Base-by-base conservation (phyloP, 2,329 filamentous ascomycete genomes). In the Fusarium sambucinum region DNA sequence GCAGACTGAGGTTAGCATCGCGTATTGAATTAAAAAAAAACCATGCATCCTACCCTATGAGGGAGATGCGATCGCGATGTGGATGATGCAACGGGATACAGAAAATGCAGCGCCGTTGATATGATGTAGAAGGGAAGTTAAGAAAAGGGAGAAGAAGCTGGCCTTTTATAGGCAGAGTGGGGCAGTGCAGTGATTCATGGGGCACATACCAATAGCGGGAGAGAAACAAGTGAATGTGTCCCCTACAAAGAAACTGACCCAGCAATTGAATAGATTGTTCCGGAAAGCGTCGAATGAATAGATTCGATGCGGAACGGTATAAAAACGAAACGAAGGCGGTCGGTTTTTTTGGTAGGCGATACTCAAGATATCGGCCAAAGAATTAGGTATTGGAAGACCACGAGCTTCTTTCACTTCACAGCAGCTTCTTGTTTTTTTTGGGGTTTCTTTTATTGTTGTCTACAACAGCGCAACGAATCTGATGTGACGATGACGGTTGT, bases 201-300 rank as follows among this genome's bases (percentile, higher is more conserved):
- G 58, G 57, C 45, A 78, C 85, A 80, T 89, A 90, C 88, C 86
- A 84, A 87, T 80, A 86, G 87, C 82, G 88, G 92, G 93, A 97
- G 94, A 97, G 92, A 85, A 93, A 97, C 94, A 97, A 97, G 80
- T 90, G 82, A 97, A 97, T 97, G 94, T 94, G 91, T 97, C 94
- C 92, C 93, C 93, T 84, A 83, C 81, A 81, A 78, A 70, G 73
- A 75, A 76, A 75, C 76, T 80, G 80, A 77, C 77, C 75, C 23
- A 65, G 57, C 48, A 44, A 56, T 40, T 63, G 19, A 23, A 37
- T 59, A 21, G 21, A 37, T 48, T 61, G 44, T 63, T 69, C 56
- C 73, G 60, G 58, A 68, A 66, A 50, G 70, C 68, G 57, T 51
- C 56, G 63, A 69, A 68, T 58, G 55, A n/a, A 37, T 45, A 55